These are phyloP conservation scores for Clarireedia sp. DNA, from an alignment of 2,329 filamentous ascomycete genomes.

Conservation along the genomic window DNA sequence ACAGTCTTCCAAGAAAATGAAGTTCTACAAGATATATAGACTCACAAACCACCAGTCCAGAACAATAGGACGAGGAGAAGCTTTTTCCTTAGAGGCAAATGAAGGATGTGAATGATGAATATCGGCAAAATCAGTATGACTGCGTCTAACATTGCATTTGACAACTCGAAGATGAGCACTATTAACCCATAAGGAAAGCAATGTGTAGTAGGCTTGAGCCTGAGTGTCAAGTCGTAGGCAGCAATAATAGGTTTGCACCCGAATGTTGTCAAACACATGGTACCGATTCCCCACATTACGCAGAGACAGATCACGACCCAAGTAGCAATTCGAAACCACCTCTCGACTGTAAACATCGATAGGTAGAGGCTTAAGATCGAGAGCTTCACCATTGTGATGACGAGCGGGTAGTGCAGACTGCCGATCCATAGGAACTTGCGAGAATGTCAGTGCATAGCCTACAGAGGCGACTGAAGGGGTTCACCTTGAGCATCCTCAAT, in stretches of 20 bases:
- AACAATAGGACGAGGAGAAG: conserved; percentile 2
- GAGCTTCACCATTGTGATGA: conserved; percentile 6
- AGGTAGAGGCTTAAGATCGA: conserved; percentile 7
- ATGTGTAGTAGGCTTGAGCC: background rate
- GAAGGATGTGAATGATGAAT: conserved; percentile 4
- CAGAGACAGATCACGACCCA: background rate
- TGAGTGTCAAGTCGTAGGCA: conserved; percentile 3
- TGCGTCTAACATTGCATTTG: background rate
- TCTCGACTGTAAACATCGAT: background rate
- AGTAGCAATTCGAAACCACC: background rate
- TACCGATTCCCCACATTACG: background rate
- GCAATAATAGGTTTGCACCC: conserved; percentile 3
- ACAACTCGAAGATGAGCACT: conserved; percentile 1
- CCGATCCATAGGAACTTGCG: conserved; percentile 2
- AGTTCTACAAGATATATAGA: background rate
- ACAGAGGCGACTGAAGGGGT: background rate
- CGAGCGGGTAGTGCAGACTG: background rate
- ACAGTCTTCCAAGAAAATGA: background rate
- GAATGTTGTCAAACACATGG: background rate
- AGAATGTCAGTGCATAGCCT: background rate
- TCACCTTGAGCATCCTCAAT: conserved; percentile 2
- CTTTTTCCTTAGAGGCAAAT: conserved; percentile 7
- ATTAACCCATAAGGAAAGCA: conserved; percentile 2
- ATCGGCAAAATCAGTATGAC: conserved; percentile 3
- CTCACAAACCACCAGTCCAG: conserved; percentile 8